Base-by-base conservation (phyloP, 2,329 filamentous ascomycete genomes). In the Arthrinium phaeospermum region DNA sequence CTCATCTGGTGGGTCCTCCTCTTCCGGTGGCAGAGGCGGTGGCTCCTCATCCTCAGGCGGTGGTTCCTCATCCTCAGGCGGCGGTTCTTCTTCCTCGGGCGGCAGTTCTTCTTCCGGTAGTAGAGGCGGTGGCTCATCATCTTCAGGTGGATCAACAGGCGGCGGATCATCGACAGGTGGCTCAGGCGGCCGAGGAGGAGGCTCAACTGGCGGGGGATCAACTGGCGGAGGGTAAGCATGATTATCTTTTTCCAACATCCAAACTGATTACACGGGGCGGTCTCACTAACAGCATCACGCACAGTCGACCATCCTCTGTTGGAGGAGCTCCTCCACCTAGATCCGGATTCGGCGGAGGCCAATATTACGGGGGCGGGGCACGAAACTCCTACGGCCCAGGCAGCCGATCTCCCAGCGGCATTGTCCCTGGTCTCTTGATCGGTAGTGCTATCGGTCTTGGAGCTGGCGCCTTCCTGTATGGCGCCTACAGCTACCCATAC, bases 331-430 rank as follows among this genome's bases (percentile, higher is more conserved):
- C 67, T 45, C 70, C 67, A 37, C 51, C 72, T 68, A 69, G 57
- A n/a, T 37, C 67, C 14, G 30, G 22, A 14, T 68, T 46, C 77
- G 91, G 90, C 64, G 90, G 90, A 49, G 91, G 91, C 10, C 77
- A 79, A 70, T 93, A 87, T 80, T 95, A 94, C 78, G 88, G 88
- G 49, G 92, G 92, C 68, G 93, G 93, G 68, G 87, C 90, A 0
- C 73, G 83, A 3, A 78, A 80, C 0, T 92, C 93, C 1, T 96
- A 93, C 81, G 73, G 77, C 2, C 75, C 92, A 2, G 92, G 91
- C 8, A n/a, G 51, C 0, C 73, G 72, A 1, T 86, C 85, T 0
- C 80, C 85, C 4, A 86, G 87, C 4, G 86, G 92, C 49, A 80
- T 90, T 41, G 82, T 84, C 0, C 85, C 90, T 22, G 68, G 46